Base-by-base conservation (phyloP, 441 rosid species). In the Gossypium lobatum region DNA sequence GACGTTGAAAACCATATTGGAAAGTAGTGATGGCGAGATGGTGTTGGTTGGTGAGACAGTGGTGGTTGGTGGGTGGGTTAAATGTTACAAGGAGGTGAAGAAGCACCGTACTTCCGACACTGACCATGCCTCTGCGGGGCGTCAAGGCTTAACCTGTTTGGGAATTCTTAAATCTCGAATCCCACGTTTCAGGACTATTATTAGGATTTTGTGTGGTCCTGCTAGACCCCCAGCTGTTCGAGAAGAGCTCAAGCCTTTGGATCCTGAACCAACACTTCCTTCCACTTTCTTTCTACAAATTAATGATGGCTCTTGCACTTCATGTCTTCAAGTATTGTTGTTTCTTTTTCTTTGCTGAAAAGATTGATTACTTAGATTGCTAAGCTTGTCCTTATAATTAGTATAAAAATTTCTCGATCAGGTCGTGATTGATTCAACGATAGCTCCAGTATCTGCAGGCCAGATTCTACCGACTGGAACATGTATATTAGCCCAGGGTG, bases 61-160 rank as follows among this genome's bases (percentile, higher is more conserved):
- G 52, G 89, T 91, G 60, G 62, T 92, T 54, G 99, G 99, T 1
- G 99, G 99, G 5, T 92, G 97, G 99, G 92, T 95, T 4, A 92
- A 84, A 85, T 78, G 89, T 79, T 86, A 84, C 42, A 89, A 77
- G 74, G 93, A 92, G 17, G 79, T 80, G 75, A 86, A 46, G 78
- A 85, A 75, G 71, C 87, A 89, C 13, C 76, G 73, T 26, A 25
- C 9, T 21, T 59, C 58, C 0, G 46, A 17, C 2, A 74, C 20
- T 20, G 70, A 61, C 64, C 61, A 59, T 31, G 73, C 23, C 11
- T 54, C 66, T 37, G 72, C n/a, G 5, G 45, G 54, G 61, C 68
- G 62, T 26, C 79, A 77, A 39, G 87, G 87, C 18, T 81, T 78
- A 21, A 84, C 76, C 73, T 89, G 97, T 76, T 78, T 75, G 55